Evolutionary conservation across 2,329 filamentous ascomycete species (phyloP), one percentile per base, ranked within the genome.

Genomic region (Alternaria sp.): DNA sequence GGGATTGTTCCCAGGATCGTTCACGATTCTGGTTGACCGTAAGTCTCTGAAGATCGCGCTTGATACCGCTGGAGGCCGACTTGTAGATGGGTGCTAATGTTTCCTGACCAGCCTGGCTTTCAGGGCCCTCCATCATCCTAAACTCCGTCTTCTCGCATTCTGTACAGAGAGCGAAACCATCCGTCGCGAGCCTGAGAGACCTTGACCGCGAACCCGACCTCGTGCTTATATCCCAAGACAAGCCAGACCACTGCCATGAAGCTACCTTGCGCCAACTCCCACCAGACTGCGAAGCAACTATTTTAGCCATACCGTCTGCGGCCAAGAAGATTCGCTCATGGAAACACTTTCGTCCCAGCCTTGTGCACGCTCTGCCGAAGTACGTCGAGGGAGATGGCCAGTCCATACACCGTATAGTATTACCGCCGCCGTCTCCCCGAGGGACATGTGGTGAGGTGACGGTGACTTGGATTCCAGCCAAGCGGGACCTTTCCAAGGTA

Each of bases 171-270:
- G 77, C 83, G 17, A 81, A 82, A 25, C 82, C 88, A 49, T 88
- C 86, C 67, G 84, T 92, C 61, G 80, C 83, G 0, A 88, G 88
- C 17, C 80, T 90, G 17, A 79, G 80, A 19, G 83, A 88, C 30
- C 79, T 90, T 13, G 79, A 83, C 4, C 81, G 84, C 52, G 76
- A 80, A 50, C 85, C 87, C 4, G 86, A 89, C 67, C 67, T 89
- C 15, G 83, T 90, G 30, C 77, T 90, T 52, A 83, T 89, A 61
- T 88, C 85, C 6, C 87, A 90, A 70, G 84, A 85, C 68, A 89
- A 89, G 73, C 87, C 86, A 15, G 90, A 92, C 71, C 90, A 92
- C 73, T 92, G 90, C 77, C 88, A 93, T 72, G 85, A 90, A 78
- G 84, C 86, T 36, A 92, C 91, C 0, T 82, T 93, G 13, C 87